phyloP scores from a whole-genome alignment of 2,329 filamentous ascomycete genomes.

The Ceratocystis variospora region DNA sequence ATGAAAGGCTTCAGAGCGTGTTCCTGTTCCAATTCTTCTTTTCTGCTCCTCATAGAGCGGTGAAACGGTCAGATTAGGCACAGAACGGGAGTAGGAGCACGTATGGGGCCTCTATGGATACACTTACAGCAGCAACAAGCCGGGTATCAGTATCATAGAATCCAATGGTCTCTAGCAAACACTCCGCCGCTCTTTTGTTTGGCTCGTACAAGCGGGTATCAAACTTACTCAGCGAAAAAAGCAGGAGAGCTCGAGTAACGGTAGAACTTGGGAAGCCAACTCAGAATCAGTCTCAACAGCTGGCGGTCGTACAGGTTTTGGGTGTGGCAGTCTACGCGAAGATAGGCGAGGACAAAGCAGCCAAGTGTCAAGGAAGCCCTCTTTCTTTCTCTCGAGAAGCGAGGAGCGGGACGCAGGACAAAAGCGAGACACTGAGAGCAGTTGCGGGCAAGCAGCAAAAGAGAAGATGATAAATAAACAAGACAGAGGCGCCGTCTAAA shows the following conservation, averaged over 20 bases:
- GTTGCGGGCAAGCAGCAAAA: neutral
- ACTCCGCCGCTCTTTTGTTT: neutral
- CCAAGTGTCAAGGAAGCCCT: neutral
- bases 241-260: neutral
- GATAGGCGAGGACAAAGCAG: constrained; percentile 15
- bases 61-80: neutral
- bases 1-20: neutral
- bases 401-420: neutral
- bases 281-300: neutral
- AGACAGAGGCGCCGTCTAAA: neutral
- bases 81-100: no score
- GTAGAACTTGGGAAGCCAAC: neutral
- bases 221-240: neutral
- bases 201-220: neutral
- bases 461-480: constrained; percentile 2
- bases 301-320: constrained; percentile 10
- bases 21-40: neutral
- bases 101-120: neutral
- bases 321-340: constrained; percentile 16
- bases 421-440: neutral
- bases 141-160: neutral
- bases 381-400: neutral
- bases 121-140: neutral
- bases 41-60: neutral
- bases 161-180: neutral